These are phyloP conservation scores for Tulasnella sp. DNA, from an alignment of 768 basidiomycete genomes.

Conservation along the genomic window DNA sequence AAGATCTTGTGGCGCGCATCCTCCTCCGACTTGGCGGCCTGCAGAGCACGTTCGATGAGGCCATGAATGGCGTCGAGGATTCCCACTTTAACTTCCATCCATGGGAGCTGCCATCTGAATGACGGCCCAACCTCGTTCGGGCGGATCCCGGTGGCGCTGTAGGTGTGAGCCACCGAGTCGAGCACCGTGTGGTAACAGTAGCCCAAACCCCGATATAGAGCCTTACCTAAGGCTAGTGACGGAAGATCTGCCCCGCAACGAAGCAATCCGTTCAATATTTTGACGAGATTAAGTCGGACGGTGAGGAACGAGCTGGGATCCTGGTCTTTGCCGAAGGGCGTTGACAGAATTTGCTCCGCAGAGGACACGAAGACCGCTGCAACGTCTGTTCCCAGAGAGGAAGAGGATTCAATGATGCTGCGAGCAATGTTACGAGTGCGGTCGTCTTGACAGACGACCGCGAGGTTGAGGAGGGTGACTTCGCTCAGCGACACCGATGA, in stretches of 20 bases:
- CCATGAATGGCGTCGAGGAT: conserved; percentile 67
- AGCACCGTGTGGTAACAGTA: conserved; percentile 59
- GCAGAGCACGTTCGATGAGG: conserved; percentile 49
- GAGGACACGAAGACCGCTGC: conserved; percentile 42
- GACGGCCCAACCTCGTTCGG: conserved; percentile 34
- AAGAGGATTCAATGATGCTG: background rate
- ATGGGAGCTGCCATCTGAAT: conserved; percentile 67
- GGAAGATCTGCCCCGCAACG: conserved; percentile 48
- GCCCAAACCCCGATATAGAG: conserved; percentile 56
- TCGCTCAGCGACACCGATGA: conserved; percentile 46
- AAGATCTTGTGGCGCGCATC: conserved; percentile 56
- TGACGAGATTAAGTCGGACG: conserved; percentile 49
- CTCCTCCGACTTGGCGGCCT: conserved; percentile 49
- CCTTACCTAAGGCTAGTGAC: conserved; percentile 50
- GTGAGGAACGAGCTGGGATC: conserved; percentile 28
- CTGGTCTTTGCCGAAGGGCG: background rate
- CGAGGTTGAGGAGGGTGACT: conserved; percentile 58
- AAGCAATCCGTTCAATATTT: conserved; percentile 54
- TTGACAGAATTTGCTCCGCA: conserved; percentile 12
- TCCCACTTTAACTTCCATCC: conserved; percentile 69
- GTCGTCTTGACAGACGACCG: conserved; percentile 49
- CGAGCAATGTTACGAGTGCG: conserved; percentile 26
- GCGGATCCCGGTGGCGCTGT: conserved; percentile 50
- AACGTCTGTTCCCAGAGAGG: conserved; percentile 44
- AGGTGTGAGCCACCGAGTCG: conserved; percentile 50